phyloP scores from a whole-genome alignment of 352 stramenopile genomes.

The Phytophthora syringae region DNA sequence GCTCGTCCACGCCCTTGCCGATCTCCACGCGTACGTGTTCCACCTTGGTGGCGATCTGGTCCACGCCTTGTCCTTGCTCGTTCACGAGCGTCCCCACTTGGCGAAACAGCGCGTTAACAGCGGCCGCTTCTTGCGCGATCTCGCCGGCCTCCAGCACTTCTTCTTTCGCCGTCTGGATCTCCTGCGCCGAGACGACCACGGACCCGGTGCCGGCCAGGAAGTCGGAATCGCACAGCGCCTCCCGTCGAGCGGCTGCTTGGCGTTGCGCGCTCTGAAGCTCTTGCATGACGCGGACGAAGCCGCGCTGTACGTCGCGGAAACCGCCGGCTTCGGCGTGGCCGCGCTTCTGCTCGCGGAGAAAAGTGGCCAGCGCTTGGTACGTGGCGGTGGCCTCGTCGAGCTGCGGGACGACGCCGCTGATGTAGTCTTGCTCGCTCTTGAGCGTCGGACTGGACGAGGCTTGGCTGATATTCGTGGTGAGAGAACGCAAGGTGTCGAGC shows the following conservation, averaged over 20 bases:
- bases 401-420: slow-evolving; percentile 47
- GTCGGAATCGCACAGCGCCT: slow-evolving; percentile 73
- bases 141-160: slow-evolving; percentile 72
- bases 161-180: slow-evolving; percentile 81
- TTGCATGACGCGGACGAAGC: slow-evolving; percentile 74
- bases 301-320: slow-evolving; percentile 62
- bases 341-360: slow-evolving; percentile 70
- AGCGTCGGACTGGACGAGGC: slow-evolving; percentile 47
- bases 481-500: slow-evolving; percentile 40
- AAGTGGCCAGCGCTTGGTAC: slow-evolving; percentile 69
- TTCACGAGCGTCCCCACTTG: slow-evolving; percentile 67
- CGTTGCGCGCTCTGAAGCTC: slow-evolving; percentile 73
- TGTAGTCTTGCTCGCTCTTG: slow-evolving; percentile 64
- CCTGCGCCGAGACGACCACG: slow-evolving; percentile 53
- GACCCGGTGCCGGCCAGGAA: slow-evolving; percentile 59
- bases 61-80: slow-evolving; percentile 72
- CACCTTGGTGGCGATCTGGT: slow-evolving; percentile 78
- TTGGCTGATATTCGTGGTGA: slow-evolving; percentile 47
- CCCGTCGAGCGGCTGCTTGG: slow-evolving; percentile 53
- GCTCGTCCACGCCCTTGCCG: slow-evolving; percentile 70
- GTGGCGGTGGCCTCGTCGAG: slow-evolving; percentile 62
- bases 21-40: slow-evolving; percentile 79
- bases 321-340: slow-evolving; percentile 49
- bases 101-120: slow-evolving; percentile 76
- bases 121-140: slow-evolving; percentile 64